Percentiles rank a stretch among this genome's conserved stretches.
Conservation (phyloP, 306 rosid species). For the Hippophae rhamnoides region DNA sequence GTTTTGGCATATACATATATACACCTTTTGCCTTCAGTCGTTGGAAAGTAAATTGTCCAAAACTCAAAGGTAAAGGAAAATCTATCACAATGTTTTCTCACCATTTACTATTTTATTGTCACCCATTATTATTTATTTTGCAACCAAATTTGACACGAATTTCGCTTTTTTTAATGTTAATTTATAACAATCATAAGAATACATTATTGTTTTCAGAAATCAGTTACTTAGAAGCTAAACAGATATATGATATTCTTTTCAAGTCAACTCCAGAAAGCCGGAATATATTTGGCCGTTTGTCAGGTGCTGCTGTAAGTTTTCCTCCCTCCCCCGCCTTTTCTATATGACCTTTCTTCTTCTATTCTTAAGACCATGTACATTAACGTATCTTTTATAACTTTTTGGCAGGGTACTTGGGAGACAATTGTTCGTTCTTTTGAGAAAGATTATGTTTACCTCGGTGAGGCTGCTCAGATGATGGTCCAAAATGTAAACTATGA, state of each 20-base stretch:
- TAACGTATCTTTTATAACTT: background rate
- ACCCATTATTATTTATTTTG: no score
- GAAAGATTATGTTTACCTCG: conserved; percentile 85
- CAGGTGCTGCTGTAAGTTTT: conserved; percentile 74
- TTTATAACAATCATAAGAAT: background rate
- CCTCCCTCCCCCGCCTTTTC: conserved; percentile 5
- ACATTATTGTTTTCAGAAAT: conserved; percentile 43
- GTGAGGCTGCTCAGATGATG: conserved; percentile 85
- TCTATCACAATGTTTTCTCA: no score
- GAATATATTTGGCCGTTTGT: conserved; percentile 78
- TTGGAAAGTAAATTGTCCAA: no score
- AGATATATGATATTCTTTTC: conserved; percentile 54
- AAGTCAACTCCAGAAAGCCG: conserved; percentile 76
- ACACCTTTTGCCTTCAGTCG: no score
- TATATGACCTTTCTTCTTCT: no score
- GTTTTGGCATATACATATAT: no score
- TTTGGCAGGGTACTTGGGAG: conserved; percentile 82
- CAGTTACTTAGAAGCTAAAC: conserved; percentile 74
- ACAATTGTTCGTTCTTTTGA: conserved; percentile 57
- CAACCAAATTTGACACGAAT: no score
- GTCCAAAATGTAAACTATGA: conserved; percentile 87
- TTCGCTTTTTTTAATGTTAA: no score
- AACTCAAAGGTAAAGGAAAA: no score
- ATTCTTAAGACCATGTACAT: background rate
- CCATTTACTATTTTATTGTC: no score